Percentiles rank a stretch among this genome's conserved stretches.
Conservation (phyloP, 805 yeast genomes). For the Metschnikowia koreensis region DNA sequence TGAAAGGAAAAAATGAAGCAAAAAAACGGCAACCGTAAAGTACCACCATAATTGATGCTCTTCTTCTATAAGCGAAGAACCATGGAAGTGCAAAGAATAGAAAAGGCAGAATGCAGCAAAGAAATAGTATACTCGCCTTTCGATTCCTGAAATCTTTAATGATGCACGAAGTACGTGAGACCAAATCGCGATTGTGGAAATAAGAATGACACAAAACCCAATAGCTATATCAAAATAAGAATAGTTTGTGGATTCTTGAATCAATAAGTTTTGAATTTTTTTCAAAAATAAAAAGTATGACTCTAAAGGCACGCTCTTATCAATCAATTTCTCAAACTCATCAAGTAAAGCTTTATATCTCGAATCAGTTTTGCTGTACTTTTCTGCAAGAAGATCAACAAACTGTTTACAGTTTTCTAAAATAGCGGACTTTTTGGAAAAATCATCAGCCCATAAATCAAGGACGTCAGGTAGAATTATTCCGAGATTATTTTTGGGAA, state of each 20-base stretch:
- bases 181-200: conserved; percentile 7
- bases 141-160: background rate
- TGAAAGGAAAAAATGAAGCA: conserved; percentile 9
- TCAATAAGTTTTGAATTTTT: conserved; percentile 48
- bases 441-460: conserved; percentile 43
- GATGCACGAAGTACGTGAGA: background rate
- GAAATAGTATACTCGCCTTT: background rate
- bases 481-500: conserved; percentile 76
- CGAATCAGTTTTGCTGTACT: conserved; percentile 23
- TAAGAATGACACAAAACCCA: conserved; percentile 18
- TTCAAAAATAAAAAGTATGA: conserved; percentile 37
- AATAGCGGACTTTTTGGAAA: conserved; percentile 37
- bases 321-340: conserved; percentile 6
- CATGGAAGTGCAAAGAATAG: conserved; percentile 74
- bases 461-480: conserved; percentile 59
- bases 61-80: conserved; percentile 78
- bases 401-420: conserved; percentile 60
- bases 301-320: conserved; percentile 16
- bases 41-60: conserved; percentile 97
- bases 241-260: conserved; percentile 71
- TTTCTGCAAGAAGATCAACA: conserved; percentile 44
- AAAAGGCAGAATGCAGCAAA: conserved; percentile 38
- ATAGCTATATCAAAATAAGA: conserved; percentile 47
- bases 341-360: conserved; percentile 16
- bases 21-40: conserved; percentile 20